These are phyloP conservation scores for Venturia pyrina DNA, from an alignment of 2,329 filamentous ascomycete genomes.

Conservation along the genomic window DNA sequence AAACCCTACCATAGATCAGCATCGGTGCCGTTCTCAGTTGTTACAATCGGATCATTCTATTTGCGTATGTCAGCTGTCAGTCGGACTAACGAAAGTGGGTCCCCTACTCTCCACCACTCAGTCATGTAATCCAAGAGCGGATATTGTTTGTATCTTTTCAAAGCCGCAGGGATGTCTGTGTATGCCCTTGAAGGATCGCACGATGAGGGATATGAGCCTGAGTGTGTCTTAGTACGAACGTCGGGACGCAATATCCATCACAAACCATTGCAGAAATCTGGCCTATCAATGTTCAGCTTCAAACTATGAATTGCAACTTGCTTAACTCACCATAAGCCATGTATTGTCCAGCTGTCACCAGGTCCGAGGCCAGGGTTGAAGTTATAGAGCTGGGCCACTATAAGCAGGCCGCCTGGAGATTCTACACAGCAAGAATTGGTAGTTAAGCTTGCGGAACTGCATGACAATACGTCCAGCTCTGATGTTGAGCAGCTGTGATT, in stretches of 20 bases:
- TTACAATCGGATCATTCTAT: constrained; percentile 10
- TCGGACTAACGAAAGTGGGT: background rate
- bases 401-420: constrained; percentile 9
- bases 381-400: constrained; percentile 11
- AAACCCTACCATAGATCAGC: constrained; percentile 39
- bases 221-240: background rate
- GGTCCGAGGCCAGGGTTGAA: constrained; percentile 11
- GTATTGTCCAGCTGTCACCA: constrained; percentile 10
- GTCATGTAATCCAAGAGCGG: constrained; percentile 1
- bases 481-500: background rate
- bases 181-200: constrained; percentile 11
- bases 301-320: background rate
- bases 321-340: constrained; percentile 11
- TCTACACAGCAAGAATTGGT: constrained; percentile 11
- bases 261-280: constrained; percentile 10
- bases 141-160: constrained; percentile 1
- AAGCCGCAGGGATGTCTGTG: constrained; percentile 1
- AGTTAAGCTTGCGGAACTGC: background rate
- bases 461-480: constrained; percentile 4
- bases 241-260: too few species aligned
- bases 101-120: constrained; percentile 7
- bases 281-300: background rate
- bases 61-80: background rate
- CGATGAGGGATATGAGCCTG: constrained; percentile 10
- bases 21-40: constrained; percentile 5